Percentiles rank a stretch among this genome's conserved stretches.
These are phyloP conservation scores for Podospora appendiculata DNA, from an alignment of 495 filamentous ascomycete species.

Conservation along the genomic window DNA sequence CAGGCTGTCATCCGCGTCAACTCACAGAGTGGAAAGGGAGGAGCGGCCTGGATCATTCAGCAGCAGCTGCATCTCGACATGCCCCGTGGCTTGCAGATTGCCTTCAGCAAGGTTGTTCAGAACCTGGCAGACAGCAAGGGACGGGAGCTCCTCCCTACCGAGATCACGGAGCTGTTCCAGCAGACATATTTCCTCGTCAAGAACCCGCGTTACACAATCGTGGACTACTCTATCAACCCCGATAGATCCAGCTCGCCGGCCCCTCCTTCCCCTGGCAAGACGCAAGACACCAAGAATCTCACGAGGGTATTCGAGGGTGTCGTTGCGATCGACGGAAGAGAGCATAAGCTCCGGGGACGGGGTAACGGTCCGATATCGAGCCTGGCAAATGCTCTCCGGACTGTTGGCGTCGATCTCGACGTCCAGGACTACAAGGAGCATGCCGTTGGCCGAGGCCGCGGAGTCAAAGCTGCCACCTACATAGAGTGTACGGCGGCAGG, in stretches of 20 bases:
- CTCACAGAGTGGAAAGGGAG: constrained; percentile 91
- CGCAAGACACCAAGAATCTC: constrained; percentile 65
- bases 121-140: constrained; percentile 63
- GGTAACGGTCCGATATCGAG: constrained; percentile 90
- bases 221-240: constrained; percentile 87
- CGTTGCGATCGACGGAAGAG: constrained; percentile 70
- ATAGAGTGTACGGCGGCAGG: constrained; percentile 81
- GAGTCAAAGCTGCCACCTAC: constrained; percentile 86
- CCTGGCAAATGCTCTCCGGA: constrained; percentile 71
- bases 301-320: constrained; percentile 83
- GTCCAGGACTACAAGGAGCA: constrained; percentile 96
- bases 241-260: constrained; percentile 75
- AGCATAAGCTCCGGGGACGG: constrained; percentile 69
- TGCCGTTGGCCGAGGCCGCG: constrained; percentile 69
- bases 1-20: constrained; percentile 98
- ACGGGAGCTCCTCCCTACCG: constrained; percentile 72
- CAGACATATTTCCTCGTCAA: constrained; percentile 73
- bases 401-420: constrained; percentile 83
- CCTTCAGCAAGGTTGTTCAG: constrained; percentile 85
- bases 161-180: constrained; percentile 84
- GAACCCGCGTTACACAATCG: constrained; percentile 75
- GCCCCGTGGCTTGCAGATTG: constrained; percentile 85
- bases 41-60: constrained; percentile 90
- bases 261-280: constrained; percentile 59
- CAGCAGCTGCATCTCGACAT: constrained; percentile 84